Percentiles rank a stretch among this genome's conserved stretches.
These are phyloP conservation scores for Parsonsia alboflavescens DNA, from an alignment of 257 asterid species.

Conservation along the genomic window DNA sequence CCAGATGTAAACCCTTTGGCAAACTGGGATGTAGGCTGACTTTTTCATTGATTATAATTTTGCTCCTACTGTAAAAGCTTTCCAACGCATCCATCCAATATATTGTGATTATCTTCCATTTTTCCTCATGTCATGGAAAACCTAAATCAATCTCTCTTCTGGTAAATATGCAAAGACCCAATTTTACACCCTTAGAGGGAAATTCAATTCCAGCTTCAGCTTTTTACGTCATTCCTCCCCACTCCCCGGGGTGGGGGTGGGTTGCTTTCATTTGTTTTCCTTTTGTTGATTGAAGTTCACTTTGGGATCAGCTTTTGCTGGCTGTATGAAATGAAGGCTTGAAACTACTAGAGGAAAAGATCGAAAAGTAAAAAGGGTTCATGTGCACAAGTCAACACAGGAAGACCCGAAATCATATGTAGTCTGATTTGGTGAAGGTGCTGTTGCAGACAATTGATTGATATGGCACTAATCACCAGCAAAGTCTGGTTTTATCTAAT, in stretches of 20 bases:
- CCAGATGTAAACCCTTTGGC: slow-evolving; percentile 11
- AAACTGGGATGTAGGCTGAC: not conserved
- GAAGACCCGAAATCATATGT: not conserved
- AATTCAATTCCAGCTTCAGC: not conserved
- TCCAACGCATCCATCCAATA: not conserved
- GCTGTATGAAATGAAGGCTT: not conserved
- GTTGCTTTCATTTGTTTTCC: not conserved
- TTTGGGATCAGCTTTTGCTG: not conserved
- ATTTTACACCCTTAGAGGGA: not conserved
- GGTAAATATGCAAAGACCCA: not conserved
- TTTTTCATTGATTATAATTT: not conserved
- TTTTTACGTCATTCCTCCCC: not conserved
- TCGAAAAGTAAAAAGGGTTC: not conserved
- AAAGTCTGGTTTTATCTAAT: not conserved
- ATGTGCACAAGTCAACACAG: not conserved
- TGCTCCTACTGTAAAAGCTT: not conserved
- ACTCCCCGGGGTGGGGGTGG: no score
- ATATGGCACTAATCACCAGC: not conserved
- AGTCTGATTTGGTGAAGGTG: slow-evolving; percentile 3
- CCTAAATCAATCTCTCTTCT: not conserved
- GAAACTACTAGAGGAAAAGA: not conserved
- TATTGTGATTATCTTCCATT: not conserved
- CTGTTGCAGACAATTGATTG: not conserved
- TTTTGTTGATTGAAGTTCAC: not conserved
- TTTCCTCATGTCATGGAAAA: not conserved